Evolutionary conservation across 768 basidiomycete species (phyloP).

Genomic region (Pulveroboletus sp.): DNA sequence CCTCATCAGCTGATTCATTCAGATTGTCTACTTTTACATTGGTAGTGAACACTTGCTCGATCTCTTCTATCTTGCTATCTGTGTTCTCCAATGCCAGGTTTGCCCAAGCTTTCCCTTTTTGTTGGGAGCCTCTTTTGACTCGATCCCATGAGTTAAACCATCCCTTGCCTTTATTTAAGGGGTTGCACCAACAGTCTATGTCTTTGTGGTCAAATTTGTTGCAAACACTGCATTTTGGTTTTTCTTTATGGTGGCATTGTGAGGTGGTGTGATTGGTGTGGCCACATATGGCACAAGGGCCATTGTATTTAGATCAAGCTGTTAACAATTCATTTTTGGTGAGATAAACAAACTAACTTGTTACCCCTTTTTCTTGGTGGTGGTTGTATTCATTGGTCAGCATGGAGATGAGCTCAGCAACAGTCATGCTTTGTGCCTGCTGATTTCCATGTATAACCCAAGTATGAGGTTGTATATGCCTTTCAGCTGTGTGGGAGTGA

Average conservation of each 20-base stretch:
- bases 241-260: background rate
- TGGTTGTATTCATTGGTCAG: background rate
- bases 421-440: background rate
- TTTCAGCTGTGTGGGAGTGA: background rate
- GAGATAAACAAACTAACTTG: too few species aligned
- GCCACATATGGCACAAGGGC: background rate
- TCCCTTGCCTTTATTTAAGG: background rate
- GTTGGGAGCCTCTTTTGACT: background rate
- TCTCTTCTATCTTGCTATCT: too few species aligned
- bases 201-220: background rate
- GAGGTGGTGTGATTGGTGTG: background rate
- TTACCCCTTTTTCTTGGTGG: too few species aligned
- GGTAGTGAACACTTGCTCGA: too few species aligned
- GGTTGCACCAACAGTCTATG: background rate
- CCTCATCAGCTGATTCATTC: background rate
- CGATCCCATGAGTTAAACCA: background rate
- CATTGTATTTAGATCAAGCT: too few species aligned
- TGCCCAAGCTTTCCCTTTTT: background rate
- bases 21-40: too few species aligned
- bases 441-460: background rate
- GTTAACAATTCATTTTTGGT: too few species aligned
- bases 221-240: background rate
- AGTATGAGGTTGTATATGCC: background rate
- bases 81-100: too few species aligned
- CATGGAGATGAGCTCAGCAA: background rate